Percentiles rank a stretch among this genome's conserved stretches.
These are phyloP conservation scores for Edaphochlamys debaryana DNA, from an alignment of 139 green algal genomes.

Conservation along the genomic window DNA sequence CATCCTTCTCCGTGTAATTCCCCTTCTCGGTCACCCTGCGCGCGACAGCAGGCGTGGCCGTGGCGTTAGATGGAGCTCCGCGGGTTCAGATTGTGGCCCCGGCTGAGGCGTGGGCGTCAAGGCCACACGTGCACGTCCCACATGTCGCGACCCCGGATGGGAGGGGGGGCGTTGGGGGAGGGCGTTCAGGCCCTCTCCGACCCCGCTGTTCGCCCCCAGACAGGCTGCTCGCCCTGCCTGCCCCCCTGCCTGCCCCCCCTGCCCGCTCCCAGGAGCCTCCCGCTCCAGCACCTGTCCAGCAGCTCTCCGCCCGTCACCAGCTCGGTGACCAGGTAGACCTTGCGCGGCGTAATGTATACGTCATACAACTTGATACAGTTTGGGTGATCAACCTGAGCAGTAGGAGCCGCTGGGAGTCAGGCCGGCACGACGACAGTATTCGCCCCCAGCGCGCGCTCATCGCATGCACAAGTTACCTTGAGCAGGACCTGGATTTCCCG, in stretches of 20 bases:
- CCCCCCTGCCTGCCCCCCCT: too few relatives aligned
- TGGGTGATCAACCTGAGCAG: conserved; percentile 75
- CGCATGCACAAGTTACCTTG: conserved; percentile 54
- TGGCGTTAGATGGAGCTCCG: too few relatives aligned
- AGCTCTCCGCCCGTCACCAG: conserved; percentile 83
- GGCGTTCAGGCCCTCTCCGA: too few relatives aligned
- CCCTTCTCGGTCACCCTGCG: conserved; percentile 73
- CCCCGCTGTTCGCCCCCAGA: too few relatives aligned
- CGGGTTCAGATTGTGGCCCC: too few relatives aligned
- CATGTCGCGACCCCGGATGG: too few relatives aligned
- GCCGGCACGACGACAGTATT: background rate
- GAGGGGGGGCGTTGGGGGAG: too few relatives aligned
- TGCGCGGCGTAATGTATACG: conserved; percentile 78
- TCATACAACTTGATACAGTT: conserved; percentile 84
- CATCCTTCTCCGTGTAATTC: conserved; percentile 80
- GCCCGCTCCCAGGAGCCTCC: too few relatives aligned
- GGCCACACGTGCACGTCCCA: too few relatives aligned
- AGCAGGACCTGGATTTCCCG: conserved; percentile 79
- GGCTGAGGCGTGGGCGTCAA: too few relatives aligned
- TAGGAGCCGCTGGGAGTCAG: background rate
- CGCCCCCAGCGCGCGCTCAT: too few relatives aligned
- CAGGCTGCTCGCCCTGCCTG: too few relatives aligned
- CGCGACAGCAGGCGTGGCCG: background rate
- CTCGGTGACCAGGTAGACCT: conserved; percentile 87
- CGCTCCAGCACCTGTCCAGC: conserved; percentile 80